A percentile compares a stretch with the other conserved stretches of the same genome.
These are phyloP conservation scores for Globisporangium iwayamae DNA, from an alignment of 352 stramenopile species.

Conservation along the genomic window DNA sequence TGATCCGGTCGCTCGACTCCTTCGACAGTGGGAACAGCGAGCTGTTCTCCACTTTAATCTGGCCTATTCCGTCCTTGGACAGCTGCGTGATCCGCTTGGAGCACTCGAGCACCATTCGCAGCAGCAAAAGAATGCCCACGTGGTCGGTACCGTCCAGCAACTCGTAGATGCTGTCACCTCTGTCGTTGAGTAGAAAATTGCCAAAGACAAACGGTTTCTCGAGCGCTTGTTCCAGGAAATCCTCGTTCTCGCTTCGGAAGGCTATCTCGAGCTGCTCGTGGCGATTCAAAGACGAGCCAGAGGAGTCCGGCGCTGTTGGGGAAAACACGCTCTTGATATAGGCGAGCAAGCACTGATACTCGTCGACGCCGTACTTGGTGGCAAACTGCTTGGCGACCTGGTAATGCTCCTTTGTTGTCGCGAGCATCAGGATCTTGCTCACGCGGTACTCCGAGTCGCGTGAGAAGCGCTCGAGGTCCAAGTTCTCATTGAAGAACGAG, in stretches of 20 bases:
- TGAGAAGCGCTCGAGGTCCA: constrained; percentile 58
- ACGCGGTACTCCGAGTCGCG: constrained; percentile 46
- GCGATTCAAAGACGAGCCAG: constrained; percentile 16
- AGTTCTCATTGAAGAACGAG: constrained; percentile 51
- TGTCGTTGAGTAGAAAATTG: constrained; percentile 42
- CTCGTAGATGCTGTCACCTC: constrained; percentile 44
- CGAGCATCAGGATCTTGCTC: constrained; percentile 42
- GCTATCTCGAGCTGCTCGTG: constrained; percentile 69
- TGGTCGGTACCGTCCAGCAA: constrained; percentile 58
- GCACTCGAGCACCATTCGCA: constrained; percentile 74
- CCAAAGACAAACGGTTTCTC: constrained; percentile 50
- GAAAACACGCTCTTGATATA: constrained; percentile 58
- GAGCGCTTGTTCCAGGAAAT: constrained; percentile 68
- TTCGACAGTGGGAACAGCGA: constrained; percentile 55
- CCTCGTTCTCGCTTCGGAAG: constrained; percentile 43
- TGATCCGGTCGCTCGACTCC: constrained; percentile 45
- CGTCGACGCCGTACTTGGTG: constrained; percentile 62
- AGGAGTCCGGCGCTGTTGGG: constrained; percentile 3
- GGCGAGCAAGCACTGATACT: constrained; percentile 53
- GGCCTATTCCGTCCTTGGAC: not conserved
- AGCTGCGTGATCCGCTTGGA: constrained; percentile 42
- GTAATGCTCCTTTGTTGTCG: constrained; percentile 49
- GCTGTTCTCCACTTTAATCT: not conserved
- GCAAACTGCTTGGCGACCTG: constrained; percentile 50
- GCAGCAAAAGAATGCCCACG: constrained; percentile 59